Evolutionary conservation across 2,329 filamentous ascomycete genomes (phyloP), one percentile per base, ranked within the genome.

Genomic region (Calonectria pauciramosa): DNA sequence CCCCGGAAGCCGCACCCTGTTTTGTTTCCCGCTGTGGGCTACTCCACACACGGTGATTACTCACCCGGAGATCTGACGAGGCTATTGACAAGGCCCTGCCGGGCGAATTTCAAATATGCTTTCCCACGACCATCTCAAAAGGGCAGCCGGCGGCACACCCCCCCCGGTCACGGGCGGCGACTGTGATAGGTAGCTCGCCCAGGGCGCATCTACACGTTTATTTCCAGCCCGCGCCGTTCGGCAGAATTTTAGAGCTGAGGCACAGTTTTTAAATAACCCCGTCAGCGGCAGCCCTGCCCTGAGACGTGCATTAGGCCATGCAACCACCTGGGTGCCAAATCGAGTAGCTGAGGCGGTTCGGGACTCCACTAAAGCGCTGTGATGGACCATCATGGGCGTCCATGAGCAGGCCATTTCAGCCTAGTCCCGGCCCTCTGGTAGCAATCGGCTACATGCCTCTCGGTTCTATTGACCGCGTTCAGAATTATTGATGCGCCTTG

Each of bases 261-360:
- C 56, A 41, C 56, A 41, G 56, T 38, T 41, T 23, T 41, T 41
- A 41, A 63, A 28, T n/a, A 63, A 28, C 36, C 56, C 38, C 16
- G 34, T 60, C n/a, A 23, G 18, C 41, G 34, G 10, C 4, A 18
- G 44, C 20, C 56, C 36, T 63, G 38, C 56, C 56, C 56, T 63
- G 56, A 63, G 56, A 41, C 56, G 20, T 63, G 56, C 56, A 63
- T 63, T 63, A 63, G 56, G 56, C 32, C 38, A 47, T 20, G 36
- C 36, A 41, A 63, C 34, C 56, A 26, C 56, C 23, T 41, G 26
- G 36, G 26, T 63, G 23, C 56, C 56, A 44, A 63, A 63, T 63
- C 56, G n/a, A 63, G 56, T 36, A 63, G 56, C 38, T 28, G 38
- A 41, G 38, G 56, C 56, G 52, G 23, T 63, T 63, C 36, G 38